Base-by-base conservation (phyloP, 2,329 filamentous ascomycete species). In the Diaporthe australafricana region DNA sequence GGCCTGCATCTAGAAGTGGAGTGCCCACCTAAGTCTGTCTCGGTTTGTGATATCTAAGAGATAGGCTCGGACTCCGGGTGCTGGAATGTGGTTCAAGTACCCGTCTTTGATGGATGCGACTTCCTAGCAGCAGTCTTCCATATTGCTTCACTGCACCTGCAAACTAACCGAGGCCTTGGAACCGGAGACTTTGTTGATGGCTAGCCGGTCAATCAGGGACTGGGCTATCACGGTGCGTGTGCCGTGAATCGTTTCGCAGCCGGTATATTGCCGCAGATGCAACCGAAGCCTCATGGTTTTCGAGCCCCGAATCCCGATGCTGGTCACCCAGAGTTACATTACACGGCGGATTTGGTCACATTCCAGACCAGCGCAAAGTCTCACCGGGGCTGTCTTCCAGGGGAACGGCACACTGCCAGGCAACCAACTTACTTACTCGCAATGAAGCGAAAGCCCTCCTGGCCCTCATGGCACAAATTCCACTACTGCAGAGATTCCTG, bases 401-500 rank as follows among this genome's bases (percentile, higher is more conserved):
- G 25, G 30, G 56, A 32, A 1, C 25, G 25, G 9, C 22, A 47
- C 12, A 8, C 40, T 35, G 40, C 57, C 40, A 22, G 9, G 60
- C 30, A 48, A 5, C 20, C 8, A 12, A 6, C 9, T 20, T n/a
- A 6, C 9, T 20, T n/a, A 5, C 25, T 48, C 20, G 40, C 17
- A 12, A 38, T 38, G 42, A n/a, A n/a, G n/a, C n/a, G n/a, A n/a
- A n/a, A n/a, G n/a, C n/a, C n/a, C n/a, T n/a, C n/a, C n/a, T n/a
- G 40, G 20, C 57, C 57, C 40, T 62, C 40, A 20, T 16, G n/a
- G 27, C 47, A 66, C 47, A 40, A 2, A 12, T 8, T 52, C 38
- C 38, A 45, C 65, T 68, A 56, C 32, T 50, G 52, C 53, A 48
- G 12, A 27, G 32, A n/a, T 38, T 68, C 52, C 52, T 50, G 42